Evolutionary conservation across 441 rosid genomes (phyloP).

Genomic region (Raphanus hybrid): DNA sequence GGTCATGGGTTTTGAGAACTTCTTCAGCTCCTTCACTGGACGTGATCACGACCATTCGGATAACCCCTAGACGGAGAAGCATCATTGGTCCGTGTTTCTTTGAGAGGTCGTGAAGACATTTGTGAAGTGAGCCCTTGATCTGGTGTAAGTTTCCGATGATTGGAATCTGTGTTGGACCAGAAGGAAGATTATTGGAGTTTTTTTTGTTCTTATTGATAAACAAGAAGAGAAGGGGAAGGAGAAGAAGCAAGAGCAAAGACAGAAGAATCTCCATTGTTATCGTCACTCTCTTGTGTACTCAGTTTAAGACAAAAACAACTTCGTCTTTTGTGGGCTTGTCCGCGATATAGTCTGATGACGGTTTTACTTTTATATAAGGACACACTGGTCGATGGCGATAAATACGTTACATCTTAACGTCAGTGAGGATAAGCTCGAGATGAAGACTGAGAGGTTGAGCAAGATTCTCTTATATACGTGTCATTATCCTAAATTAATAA

Average conservation of each 20-base stretch:
- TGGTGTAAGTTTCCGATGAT: background rate
- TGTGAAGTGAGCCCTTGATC: background rate
- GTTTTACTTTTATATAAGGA: background rate
- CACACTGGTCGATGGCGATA: background rate
- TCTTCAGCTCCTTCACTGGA: background rate
- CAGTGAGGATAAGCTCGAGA: background rate
- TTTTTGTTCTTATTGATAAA: background rate
- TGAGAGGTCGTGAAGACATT: background rate
- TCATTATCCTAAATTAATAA: background rate
- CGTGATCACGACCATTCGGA: background rate
- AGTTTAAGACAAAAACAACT: background rate
- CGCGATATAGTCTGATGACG: background rate
- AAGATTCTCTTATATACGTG: background rate
- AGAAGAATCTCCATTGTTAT: background rate
- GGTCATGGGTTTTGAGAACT: constrained; percentile 1
- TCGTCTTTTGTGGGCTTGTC: background rate
- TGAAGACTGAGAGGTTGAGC: background rate
- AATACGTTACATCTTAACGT: background rate
- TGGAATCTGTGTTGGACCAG: background rate
- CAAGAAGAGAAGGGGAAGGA: background rate
- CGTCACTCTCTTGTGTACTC: background rate
- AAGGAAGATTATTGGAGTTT: background rate
- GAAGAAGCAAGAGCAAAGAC: background rate
- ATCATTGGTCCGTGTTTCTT: background rate
- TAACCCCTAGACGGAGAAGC: background rate